A percentile compares a stretch with the other conserved stretches of the same genome.
Evolutionary conservation across 768 basidiomycete genomes (phyloP).

Genomic region (Glaciozyma martinii): DNA sequence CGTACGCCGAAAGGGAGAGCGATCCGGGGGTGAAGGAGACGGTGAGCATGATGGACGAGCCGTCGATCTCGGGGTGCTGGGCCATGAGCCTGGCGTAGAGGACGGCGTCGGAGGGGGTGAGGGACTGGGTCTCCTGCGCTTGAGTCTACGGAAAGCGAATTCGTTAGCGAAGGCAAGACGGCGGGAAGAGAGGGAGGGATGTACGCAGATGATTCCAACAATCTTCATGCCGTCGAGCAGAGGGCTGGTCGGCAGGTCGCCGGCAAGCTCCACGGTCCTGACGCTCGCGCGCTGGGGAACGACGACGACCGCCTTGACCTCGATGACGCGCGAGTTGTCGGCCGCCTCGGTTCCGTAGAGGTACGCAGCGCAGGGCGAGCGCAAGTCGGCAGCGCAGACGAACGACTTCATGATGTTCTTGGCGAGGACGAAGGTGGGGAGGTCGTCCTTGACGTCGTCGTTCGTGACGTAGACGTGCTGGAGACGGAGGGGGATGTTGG

Average conservation of each 20-base stretch:
- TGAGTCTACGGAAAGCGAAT: conserved; percentile 88
- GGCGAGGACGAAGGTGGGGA: conserved; percentile 88
- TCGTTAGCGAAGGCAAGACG: conserved; percentile 39
- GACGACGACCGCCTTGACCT: conserved; percentile 96
- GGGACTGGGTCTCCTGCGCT: conserved; percentile 78
- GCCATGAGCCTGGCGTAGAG: conserved; percentile 96
- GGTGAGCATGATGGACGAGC: conserved; percentile 85
- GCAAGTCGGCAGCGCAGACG: conserved; percentile 82
- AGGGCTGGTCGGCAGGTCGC: conserved; percentile 79
- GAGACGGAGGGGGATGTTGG: conserved; percentile 86
- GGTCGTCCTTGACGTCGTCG: conserved; percentile 98
- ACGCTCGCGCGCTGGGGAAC: conserved; percentile 96
- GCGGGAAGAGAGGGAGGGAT: background rate
- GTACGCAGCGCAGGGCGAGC: conserved; percentile 91
- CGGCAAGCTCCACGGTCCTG: conserved; percentile 77
- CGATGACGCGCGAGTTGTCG: conserved; percentile 93
- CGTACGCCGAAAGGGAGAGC: conserved; percentile 88
- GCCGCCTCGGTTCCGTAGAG: conserved; percentile 79
- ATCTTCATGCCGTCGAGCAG: conserved; percentile 86
- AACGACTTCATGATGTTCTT: conserved; percentile 95
- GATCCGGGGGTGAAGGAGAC: conserved; percentile 97
- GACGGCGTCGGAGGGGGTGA: conserved; percentile 85
- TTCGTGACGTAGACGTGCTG: conserved; percentile 99
- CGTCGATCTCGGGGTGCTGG: conserved; percentile 80
- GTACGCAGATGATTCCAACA: conserved; percentile 34